Conservation (phyloP, 2,329 filamentous ascomycete species). For the Ophiostoma sp. region DNA sequence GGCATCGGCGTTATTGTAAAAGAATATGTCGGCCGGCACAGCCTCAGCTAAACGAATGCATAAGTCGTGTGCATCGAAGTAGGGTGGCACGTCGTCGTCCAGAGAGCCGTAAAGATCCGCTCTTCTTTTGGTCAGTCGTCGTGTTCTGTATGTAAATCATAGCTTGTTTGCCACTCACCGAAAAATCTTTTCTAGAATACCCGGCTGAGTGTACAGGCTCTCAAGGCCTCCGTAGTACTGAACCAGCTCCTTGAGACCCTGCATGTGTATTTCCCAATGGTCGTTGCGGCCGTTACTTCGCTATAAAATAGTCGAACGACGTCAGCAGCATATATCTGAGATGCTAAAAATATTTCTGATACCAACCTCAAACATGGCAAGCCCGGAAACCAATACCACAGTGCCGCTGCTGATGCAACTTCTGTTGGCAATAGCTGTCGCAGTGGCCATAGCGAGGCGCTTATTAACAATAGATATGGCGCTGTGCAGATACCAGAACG, state of each 20-base stretch:
- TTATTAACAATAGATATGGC: slow-evolving; percentile 20
- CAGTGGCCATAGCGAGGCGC: not conserved
- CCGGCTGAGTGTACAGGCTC: not conserved
- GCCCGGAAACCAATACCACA: slow-evolving; percentile 7
- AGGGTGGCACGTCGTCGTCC: slow-evolving; percentile 17
- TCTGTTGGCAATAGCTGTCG: not conserved
- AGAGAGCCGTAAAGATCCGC: slow-evolving; percentile 19
- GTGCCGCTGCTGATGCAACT: slow-evolving; percentile 10
- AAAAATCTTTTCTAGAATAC: slow-evolving; percentile 17
- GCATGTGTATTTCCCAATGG: slow-evolving; percentile 21
- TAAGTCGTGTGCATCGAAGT: slow-evolving; percentile 6
- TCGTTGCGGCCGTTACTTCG: not conserved
- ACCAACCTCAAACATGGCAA: slow-evolving; percentile 21
- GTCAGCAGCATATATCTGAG: not conserved
- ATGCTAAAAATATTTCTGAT: too few relatives aligned
- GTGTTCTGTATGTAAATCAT: too few relatives aligned
- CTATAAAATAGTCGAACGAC: not conserved
- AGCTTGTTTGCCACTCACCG: not conserved
- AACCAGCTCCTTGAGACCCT: slow-evolving; percentile 19
- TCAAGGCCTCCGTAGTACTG: slow-evolving; percentile 11
- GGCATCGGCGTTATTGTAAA: too few relatives aligned
- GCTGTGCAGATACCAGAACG: slow-evolving; percentile 2
- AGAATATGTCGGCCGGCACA: too few relatives aligned
- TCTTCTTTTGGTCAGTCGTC: not conserved
- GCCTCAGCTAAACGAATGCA: too few relatives aligned